Percentiles rank a stretch among this genome's conserved stretches.
These are phyloP conservation scores for Inonotus hispidus DNA, from an alignment of 1,284 basidiomycete species.

Conservation along the genomic window DNA sequence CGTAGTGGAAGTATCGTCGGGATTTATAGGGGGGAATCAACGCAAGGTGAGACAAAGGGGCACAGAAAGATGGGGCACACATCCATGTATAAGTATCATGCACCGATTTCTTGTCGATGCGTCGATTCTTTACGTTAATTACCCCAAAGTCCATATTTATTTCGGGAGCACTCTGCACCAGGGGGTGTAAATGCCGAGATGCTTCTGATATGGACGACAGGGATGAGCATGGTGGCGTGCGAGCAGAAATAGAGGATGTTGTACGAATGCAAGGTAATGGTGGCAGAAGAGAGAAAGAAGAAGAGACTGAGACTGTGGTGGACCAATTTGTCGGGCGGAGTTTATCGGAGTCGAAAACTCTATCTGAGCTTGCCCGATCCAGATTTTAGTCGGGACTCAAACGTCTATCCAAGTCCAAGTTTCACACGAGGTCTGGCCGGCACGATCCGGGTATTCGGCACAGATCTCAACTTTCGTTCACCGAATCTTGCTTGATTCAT, in stretches of 20 bases:
- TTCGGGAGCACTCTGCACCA: too few relatives aligned
- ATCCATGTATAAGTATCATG: too few relatives aligned
- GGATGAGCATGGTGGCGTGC: slow-evolving; percentile 1
- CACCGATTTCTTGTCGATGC: too few relatives aligned
- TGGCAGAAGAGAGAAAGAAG: not conserved
- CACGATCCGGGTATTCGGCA: not conserved
- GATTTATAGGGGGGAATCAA: not conserved
- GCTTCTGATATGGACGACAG: not conserved
- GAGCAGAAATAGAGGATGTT: not conserved
- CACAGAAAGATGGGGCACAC: too few relatives aligned
- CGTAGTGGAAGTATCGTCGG: not conserved
- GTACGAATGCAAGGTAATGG: not conserved
- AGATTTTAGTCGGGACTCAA: slow-evolving; percentile 5
- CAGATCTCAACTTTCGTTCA: not conserved
- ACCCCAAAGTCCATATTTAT: too few relatives aligned
- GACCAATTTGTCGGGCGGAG: not conserved
- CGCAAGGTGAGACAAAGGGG: not conserved
- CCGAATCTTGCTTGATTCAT: too few relatives aligned
- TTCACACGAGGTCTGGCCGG: not conserved
- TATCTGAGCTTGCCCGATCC: not conserved
- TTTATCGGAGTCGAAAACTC: slow-evolving; percentile 2
- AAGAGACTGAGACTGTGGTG: not conserved
- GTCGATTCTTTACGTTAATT: too few relatives aligned
- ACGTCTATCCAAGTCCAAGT: too few relatives aligned
- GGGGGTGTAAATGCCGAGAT: not conserved